A percentile compares a stretch with the other conserved stretches of the same genome.
phyloP scores from a whole-genome alignment of 768 basidiomycete species.

The Exsudoporus frostii region DNA sequence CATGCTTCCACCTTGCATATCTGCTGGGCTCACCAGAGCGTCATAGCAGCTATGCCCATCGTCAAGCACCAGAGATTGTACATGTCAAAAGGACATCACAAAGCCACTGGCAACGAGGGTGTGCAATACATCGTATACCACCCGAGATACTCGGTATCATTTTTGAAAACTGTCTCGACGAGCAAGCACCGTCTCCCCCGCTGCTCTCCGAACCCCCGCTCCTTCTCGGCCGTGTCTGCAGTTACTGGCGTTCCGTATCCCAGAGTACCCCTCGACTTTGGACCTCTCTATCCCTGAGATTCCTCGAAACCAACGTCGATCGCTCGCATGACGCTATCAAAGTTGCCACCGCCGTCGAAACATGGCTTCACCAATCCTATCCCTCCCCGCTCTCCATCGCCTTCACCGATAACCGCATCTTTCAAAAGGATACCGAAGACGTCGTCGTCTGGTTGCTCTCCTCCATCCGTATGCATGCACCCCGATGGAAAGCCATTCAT shows the following conservation, averaged over 20 bases:
- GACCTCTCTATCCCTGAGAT: constrained; percentile 22
- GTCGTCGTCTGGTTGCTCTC: constrained; percentile 20
- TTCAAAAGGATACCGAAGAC: constrained; percentile 22
- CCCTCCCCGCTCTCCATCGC: constrained; percentile 22
- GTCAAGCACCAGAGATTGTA: background rate
- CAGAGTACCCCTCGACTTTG: constrained; percentile 21
- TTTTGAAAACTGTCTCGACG: constrained; percentile 21
- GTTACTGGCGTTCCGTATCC: constrained; percentile 23
- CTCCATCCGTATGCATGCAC: constrained; percentile 15
- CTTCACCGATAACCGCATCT: constrained; percentile 28
- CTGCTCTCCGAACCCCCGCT: constrained; percentile 19
- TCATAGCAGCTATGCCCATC: background rate
- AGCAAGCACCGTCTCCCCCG: background rate
- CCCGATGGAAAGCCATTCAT: constrained; percentile 25
- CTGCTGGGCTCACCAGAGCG: background rate
- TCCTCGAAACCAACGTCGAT: constrained; percentile 21
- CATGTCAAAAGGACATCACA: background rate
- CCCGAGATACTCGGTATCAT: constrained; percentile 40
- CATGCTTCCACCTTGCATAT: background rate
- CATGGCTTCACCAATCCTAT: constrained; percentile 23
- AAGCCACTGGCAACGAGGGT: background rate
- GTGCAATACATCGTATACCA: constrained; percentile 15
- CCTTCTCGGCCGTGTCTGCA: constrained; percentile 25
- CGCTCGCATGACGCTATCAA: constrained; percentile 18
- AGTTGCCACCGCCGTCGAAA: constrained; percentile 16